Evolutionary conservation across 1,284 basidiomycete species (phyloP).

Genomic region (Acaromyces ingoldii): DNA sequence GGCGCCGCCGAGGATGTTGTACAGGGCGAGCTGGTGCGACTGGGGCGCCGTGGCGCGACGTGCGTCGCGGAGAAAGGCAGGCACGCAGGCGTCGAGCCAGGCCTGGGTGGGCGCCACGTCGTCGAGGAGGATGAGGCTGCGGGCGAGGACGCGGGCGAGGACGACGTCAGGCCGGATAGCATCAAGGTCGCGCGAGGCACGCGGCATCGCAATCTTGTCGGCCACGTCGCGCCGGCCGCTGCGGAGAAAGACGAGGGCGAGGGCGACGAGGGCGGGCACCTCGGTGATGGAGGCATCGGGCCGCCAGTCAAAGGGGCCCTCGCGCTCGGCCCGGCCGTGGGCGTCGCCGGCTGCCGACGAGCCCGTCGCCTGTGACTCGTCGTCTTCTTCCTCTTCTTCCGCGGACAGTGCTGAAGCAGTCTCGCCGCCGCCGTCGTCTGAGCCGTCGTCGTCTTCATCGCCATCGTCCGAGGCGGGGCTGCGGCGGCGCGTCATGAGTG

Average conservation of each 20-base stretch:
- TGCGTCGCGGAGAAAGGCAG: slow-evolving; percentile 77
- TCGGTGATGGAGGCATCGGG: slow-evolving; percentile 49
- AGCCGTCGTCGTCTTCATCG: neutral
- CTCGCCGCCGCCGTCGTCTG: neutral
- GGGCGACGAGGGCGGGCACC: slow-evolving; percentile 78
- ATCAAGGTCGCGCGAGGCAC: slow-evolving; percentile 71
- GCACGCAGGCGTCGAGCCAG: slow-evolving; percentile 76
- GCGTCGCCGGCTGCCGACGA: too few relatives aligned
- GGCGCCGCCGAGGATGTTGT: slow-evolving; percentile 61
- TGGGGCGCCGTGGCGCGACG: slow-evolving; percentile 35
- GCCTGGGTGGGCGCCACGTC: slow-evolving; percentile 65
- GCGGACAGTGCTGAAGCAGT: neutral
- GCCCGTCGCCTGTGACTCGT: too few relatives aligned
- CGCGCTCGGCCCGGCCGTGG: too few relatives aligned
- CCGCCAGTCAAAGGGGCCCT: slow-evolving; percentile 3
- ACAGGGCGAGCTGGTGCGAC: slow-evolving; percentile 33
- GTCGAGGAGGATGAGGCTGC: slow-evolving; percentile 83
- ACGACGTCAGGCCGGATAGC: slow-evolving; percentile 81
- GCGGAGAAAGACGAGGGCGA: slow-evolving; percentile 86
- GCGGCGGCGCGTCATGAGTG: slow-evolving; percentile 4
- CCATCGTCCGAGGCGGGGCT: slow-evolving; percentile 10
- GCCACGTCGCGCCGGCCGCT: slow-evolving; percentile 79
- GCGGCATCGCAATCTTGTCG: slow-evolving; percentile 74
- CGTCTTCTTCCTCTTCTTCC: neutral
- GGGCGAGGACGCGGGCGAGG: slow-evolving; percentile 71